Evolutionary conservation across 2,329 filamentous ascomycete genomes (phyloP).

Genomic region (Sarocladiaceae sp.): DNA sequence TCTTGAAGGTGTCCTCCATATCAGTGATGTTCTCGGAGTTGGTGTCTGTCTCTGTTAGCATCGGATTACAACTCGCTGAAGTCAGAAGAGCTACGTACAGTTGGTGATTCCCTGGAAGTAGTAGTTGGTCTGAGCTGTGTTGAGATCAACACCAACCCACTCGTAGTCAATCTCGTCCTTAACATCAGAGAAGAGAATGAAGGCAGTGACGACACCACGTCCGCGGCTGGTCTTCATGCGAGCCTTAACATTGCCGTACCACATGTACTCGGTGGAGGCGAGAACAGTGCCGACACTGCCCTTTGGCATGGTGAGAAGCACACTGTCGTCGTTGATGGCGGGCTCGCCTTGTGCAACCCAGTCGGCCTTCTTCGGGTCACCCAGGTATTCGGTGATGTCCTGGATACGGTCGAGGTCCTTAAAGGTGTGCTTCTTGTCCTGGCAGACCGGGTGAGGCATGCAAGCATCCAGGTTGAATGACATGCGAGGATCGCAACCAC

Average conservation of each 20-base stretch:
- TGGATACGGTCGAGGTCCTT: conserved; percentile 60
- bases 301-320: conserved; percentile 84
- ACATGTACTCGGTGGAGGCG: conserved; percentile 79
- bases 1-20: conserved; percentile 62
- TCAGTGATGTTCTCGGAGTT: conserved; percentile 65
- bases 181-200: conserved; percentile 90
- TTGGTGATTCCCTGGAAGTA: conserved; percentile 92
- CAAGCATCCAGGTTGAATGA: conserved; percentile 82
- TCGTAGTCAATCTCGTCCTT: conserved; percentile 99
- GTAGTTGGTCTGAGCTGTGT: conserved; percentile 84
- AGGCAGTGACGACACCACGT: conserved; percentile 88
- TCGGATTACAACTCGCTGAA: neutral
- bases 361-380: conserved; percentile 70
- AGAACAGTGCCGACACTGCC: conserved; percentile 82
- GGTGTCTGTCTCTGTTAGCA: conserved; percentile 47
- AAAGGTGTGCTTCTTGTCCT: conserved; percentile 68
- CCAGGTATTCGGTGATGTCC: conserved; percentile 76
- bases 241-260: conserved; percentile 92
- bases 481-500: conserved; percentile 84
- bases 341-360: conserved; percentile 85
- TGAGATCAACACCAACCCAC: conserved; percentile 76
- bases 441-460: conserved; percentile 75
- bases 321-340: conserved; percentile 57
- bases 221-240: conserved; percentile 79
- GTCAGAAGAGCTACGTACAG: conserved; percentile 52